Base-by-base conservation (phyloP, 371 early-diverging fungal species). In the Mortierella sp. region DNA sequence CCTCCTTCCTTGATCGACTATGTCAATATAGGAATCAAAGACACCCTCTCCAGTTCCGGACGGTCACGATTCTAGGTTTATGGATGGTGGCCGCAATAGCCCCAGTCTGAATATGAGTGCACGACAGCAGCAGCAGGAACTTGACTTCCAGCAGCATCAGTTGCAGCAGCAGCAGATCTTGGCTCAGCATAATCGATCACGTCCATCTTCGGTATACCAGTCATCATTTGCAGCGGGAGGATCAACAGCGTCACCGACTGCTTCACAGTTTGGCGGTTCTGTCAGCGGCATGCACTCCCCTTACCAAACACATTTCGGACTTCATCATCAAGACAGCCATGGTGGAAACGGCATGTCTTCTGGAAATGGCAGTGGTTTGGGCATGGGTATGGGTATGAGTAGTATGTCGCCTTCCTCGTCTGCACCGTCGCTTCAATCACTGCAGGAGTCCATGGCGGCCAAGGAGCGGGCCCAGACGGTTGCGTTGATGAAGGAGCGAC, bases 401-500 rank as follows among this genome's bases (percentile, higher is more conserved):
- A 39, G 59, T 6, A 52, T 63, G 24, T 44, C 70, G 8, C 54
- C 64, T 1, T 7, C 64, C 9, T 17, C 56, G 2, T 19, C 72
- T 6, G 41, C 60, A 5, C 56, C 75, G 14, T 56, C 75, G 15
- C 42, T 76, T 17, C 76, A 76, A 42, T 60, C 73, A 15, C 44
- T 66, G 19, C 68, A 70, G 26, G 70, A 78, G 31, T 63, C 80
- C 24, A 59, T 72, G 59, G 71, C 76, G 5, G 73, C 63, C 42
- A 70, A 80, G 19, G 82, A 83, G 50, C 75, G 84, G 23, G 80
- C 81, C 19, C 82, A 85, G 41, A 81, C 86, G 15, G 86, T 89
- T 3, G 81, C 80, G 30, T 79, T 83, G n/a, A 72, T 89, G 50
- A 87, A 85, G 55, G 89, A 88, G 70, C 61, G 84, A 49, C 56